A percentile compares a stretch with the other conserved stretches of the same genome.
Evolutionary conservation across 192 early-diverging fungal species (phyloP).

Genomic region (Umbelopsis vinacea): DNA sequence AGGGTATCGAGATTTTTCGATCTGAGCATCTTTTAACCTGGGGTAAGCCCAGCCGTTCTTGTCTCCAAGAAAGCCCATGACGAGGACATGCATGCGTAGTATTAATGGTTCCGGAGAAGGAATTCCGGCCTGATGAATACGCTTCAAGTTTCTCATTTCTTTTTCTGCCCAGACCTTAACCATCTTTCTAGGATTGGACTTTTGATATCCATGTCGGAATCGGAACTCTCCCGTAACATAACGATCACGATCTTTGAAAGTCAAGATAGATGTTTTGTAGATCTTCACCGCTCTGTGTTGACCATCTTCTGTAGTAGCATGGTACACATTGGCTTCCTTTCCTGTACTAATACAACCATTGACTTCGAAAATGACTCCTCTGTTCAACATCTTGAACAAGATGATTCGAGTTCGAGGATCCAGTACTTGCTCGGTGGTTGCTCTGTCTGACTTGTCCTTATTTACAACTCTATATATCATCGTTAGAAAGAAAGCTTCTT

Average conservation of each 20-base stretch:
- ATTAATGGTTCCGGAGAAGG: slow-evolving; percentile 89
- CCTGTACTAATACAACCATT: slow-evolving; percentile 98
- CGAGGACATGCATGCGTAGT: slow-evolving; percentile 89
- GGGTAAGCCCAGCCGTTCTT: slow-evolving; percentile 94
- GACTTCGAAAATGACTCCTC: slow-evolving; percentile 87
- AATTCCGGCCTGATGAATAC: slow-evolving; percentile 82
- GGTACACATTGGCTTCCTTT: slow-evolving; percentile 99
- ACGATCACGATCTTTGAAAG: slow-evolving; percentile 97
- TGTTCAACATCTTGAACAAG: slow-evolving; percentile 93
- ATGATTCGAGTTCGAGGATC: slow-evolving; percentile 98
- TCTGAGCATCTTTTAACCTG: slow-evolving; percentile 90
- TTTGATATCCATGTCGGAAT: slow-evolving; percentile 93
- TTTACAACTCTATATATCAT: slow-evolving; percentile 35
- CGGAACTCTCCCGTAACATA: slow-evolving; percentile 96
- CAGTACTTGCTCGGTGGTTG: slow-evolving; percentile 95
- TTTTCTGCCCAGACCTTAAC: slow-evolving; percentile 99
- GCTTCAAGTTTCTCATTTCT: slow-evolving; percentile 97
- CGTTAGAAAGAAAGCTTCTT: slow-evolving; percentile 11
- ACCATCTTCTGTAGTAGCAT: slow-evolving; percentile 84
- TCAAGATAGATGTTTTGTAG: slow-evolving; percentile 98
- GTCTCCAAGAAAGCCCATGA: slow-evolving; percentile 95
- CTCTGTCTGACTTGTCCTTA: slow-evolving; percentile 93
- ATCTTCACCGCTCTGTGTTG: slow-evolving; percentile 93
- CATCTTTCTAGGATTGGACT: slow-evolving; percentile 97
- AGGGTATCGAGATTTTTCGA: slow-evolving; percentile 74